phyloP scores from a whole-genome alignment of 148 eudicot genomes.

The Cornus kousa region DNA sequence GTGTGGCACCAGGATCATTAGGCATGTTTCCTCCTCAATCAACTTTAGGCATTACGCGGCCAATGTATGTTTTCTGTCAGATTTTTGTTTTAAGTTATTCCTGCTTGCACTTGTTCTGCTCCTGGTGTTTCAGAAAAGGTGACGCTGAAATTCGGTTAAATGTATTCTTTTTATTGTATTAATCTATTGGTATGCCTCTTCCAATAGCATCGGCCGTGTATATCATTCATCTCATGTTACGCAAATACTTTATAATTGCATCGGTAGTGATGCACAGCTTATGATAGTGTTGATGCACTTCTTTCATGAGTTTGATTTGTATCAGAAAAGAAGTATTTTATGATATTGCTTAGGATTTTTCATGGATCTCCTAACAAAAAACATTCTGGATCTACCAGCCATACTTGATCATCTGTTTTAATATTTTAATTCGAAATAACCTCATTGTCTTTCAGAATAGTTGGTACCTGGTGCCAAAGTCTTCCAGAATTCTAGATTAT shows the following conservation, averaged over 20 bases:
- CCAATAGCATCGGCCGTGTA: neutral
- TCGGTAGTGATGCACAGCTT: neutral
- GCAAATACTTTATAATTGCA: neutral
- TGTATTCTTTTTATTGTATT: neutral
- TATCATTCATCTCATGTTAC: too few relatives aligned
- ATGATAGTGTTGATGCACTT: neutral
- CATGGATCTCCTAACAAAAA: neutral
- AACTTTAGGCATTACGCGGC: constrained; percentile 58
- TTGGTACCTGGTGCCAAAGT: neutral
- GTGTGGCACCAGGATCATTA: constrained; percentile 67
- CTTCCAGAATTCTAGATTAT: neutral
- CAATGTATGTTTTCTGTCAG: constrained; percentile 38
- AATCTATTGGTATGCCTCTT: neutral
- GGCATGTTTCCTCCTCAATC: constrained; percentile 56
- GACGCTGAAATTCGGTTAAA: neutral
- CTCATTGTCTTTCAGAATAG: neutral
- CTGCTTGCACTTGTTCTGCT: neutral
- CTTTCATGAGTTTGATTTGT: neutral
- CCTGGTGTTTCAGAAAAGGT: neutral
- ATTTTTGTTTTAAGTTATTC: neutral
- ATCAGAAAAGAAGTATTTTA: neutral
- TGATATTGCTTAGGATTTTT: neutral
- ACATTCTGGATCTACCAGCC: neutral
- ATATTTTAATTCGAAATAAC: neutral
- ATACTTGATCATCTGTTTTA: neutral